Conservation (phyloP, 352 stramenopile genomes). For the Phytophthora foliorum region DNA sequence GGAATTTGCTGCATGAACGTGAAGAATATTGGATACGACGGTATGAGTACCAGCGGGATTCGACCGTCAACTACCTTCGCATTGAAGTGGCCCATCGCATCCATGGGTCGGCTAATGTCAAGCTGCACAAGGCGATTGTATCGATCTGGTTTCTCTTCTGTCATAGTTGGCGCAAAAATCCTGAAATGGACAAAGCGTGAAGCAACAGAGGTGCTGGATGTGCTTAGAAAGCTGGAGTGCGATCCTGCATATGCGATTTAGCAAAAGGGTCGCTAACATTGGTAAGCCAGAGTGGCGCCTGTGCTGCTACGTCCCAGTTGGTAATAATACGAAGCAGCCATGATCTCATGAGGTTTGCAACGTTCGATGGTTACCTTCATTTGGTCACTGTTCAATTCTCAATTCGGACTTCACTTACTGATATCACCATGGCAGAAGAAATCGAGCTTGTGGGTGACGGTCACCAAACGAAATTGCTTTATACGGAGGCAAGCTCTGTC, state of each 20-base stretch:
- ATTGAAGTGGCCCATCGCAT: conserved; percentile 60
- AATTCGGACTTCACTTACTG: background rate
- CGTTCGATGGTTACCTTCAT: too few species aligned
- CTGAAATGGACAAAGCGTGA: background rate
- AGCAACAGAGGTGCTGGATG: background rate
- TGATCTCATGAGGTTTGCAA: too few species aligned
- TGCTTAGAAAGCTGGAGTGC: background rate
- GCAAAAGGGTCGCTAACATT: too few species aligned
- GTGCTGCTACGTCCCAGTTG: background rate
- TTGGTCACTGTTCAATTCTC: conserved; percentile 1
- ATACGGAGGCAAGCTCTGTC: conserved; percentile 55
- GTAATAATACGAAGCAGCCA: background rate
- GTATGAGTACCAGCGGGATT: conserved; percentile 65
- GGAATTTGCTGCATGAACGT: conserved; percentile 58
- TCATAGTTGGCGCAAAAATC: background rate
- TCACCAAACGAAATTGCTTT: conserved; percentile 63
- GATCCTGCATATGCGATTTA: background rate
- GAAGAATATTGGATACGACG: conserved; percentile 52
- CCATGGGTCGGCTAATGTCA: conserved; percentile 51
- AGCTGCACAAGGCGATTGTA: conserved; percentile 56
- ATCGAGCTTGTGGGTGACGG: conserved; percentile 13
- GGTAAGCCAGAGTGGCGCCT: too few species aligned
- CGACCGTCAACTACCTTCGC: conserved; percentile 42
- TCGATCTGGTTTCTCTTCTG: background rate
- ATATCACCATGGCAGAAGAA: conserved; percentile 26